Base-by-base conservation (phyloP, 2,329 filamentous ascomycete genomes). In the Pseudohalonectria lignicola region DNA sequence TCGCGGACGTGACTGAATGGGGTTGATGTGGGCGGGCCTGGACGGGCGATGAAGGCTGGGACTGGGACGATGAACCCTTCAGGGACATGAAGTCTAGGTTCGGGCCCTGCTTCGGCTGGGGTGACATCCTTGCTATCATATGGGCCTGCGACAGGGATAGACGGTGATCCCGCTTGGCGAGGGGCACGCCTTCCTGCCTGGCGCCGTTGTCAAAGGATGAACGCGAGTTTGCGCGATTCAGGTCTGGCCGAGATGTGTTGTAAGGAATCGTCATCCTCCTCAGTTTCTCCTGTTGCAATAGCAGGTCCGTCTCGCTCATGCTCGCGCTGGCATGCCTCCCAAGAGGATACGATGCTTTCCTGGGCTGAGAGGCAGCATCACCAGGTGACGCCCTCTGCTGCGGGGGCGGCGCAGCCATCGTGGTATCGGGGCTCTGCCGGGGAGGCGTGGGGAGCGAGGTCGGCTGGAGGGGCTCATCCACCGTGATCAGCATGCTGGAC, bases 51-150 rank as follows among this genome's bases (percentile, higher is more conserved):
- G 62, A 61, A 47, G 61, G 67, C 49, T 64, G 72, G 39, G 59
- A 71, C 51, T 49, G 59, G 54, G 8, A 61, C 66, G 51, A 53
- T 71, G 47, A 31, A 3, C 35, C 35, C 5, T 60, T 57, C 34
- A 77, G 60, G 8, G 70, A 60, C 16, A 80, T 64, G 46, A 78
- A 82, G 51, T 83, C 69, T 36, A 82, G 60, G 45, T 73, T 78
- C 37, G 64, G 61, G 39, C 45, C 35, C 4, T 18, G 44, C 12
- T 49, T 46, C 4, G 60, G 55, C 1, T 62, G 34, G 49, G 58
- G 45, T 31, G 55, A 44, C 49, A 62, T 45, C 47, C 61, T 56
- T 25, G 56, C 54, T 39, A 58, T 56, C 55, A 54, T 61, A 47
- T 56, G 55, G 33, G 52, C 52, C 39, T 66, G 63, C 5, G 66